Evolutionary conservation across 2,329 filamentous ascomycete genomes (phyloP), one percentile per base, ranked within the genome.

Genomic region (Ceratocystis diversiconidia): DNA sequence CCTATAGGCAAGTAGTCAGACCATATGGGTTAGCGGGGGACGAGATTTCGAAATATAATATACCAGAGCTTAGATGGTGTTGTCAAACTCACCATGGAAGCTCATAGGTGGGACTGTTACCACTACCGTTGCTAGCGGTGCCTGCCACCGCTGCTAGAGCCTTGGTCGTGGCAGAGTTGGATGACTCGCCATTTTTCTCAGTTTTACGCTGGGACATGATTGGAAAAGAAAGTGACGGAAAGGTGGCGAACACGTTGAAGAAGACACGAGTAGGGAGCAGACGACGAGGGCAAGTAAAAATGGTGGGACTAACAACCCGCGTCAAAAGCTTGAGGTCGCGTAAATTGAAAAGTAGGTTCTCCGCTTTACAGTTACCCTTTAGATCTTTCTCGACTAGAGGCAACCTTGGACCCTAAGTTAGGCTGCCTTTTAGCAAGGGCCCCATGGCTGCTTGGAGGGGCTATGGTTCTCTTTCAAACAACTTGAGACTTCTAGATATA

Each of bases 71-170:
- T 36, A 22, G 44, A 17, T 41, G 25, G 55, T 62, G 15, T 65
- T 6, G 48, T 28, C 41, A 32, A 43, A 70, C 74, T 67, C 78
- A 90, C 88, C 89, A 94, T 76, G 89, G 89, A 66, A 94, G 79
- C 75, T 94, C 89, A 71, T 91, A 92, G 70, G 78, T 83, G 8
- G 78, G 69, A 22, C 76, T 75, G 61, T 79, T 80, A 69, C 79
- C 83, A 25, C 30, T 36, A n/a, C 28, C 25, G 70, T 78, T 83
- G 10, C 78, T 69, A 19, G 76, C 75, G 60, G 79, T 81, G 70
- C 79, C 83, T 3, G 80, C 73, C 28, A 77, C 78, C 4, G 79
- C 74, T 22, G 78, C 78, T 55, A 84, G 71, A 1, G 78, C 79
- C 70, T 82, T 81, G 71, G 85, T 86, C 59, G 80, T 77, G 25